Conservation (phyloP, 805 yeast genomes). For the Nematodospora valgi region DNA sequence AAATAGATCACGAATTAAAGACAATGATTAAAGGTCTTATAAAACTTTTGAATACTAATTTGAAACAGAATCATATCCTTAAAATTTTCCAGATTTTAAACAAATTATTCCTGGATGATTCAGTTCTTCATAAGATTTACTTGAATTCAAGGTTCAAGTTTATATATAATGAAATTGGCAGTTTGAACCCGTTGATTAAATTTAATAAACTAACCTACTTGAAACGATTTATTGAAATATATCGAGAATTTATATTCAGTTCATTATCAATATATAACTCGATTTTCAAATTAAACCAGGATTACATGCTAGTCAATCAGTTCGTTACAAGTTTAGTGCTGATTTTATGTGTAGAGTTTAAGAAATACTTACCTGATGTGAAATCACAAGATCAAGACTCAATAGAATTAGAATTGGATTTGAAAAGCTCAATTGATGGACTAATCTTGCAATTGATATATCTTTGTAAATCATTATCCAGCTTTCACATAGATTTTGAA, state of each 20-base stretch:
- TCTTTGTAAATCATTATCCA: slow-evolving; percentile 80
- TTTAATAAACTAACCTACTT: slow-evolving; percentile 57
- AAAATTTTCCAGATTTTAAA: slow-evolving; percentile 75
- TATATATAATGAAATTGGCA: slow-evolving; percentile 57
- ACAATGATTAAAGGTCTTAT: slow-evolving; percentile 71
- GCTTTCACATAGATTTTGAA: slow-evolving; percentile 71
- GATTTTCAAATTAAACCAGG: slow-evolving; percentile 47
- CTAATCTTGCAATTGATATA: slow-evolving; percentile 79
- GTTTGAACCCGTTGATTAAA: slow-evolving; percentile 53
- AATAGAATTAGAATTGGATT: slow-evolving; percentile 28
- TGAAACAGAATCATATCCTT: slow-evolving; percentile 73
- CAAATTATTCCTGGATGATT: slow-evolving; percentile 37
- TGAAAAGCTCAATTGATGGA: slow-evolving; percentile 51
- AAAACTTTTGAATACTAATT: slow-evolving; percentile 65
- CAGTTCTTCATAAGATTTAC: slow-evolving; percentile 47
- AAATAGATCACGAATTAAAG: slow-evolving; percentile 53
- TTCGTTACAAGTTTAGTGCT: slow-evolving; percentile 29
- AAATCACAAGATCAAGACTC: slow-evolving; percentile 3
- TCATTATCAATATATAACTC: slow-evolving; percentile 65
- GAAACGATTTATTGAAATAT: slow-evolving; percentile 76
- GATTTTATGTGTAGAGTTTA: slow-evolving; percentile 21
- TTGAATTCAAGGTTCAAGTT: slow-evolving; percentile 67
- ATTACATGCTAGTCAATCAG: slow-evolving; percentile 21
- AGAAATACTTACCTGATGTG: slow-evolving; percentile 20
- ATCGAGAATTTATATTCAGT: slow-evolving; percentile 78